These are phyloP conservation scores for Phyllostachys edulis DNA, from an alignment of 176 grass and related monocot species.

Conservation along the genomic window DNA sequence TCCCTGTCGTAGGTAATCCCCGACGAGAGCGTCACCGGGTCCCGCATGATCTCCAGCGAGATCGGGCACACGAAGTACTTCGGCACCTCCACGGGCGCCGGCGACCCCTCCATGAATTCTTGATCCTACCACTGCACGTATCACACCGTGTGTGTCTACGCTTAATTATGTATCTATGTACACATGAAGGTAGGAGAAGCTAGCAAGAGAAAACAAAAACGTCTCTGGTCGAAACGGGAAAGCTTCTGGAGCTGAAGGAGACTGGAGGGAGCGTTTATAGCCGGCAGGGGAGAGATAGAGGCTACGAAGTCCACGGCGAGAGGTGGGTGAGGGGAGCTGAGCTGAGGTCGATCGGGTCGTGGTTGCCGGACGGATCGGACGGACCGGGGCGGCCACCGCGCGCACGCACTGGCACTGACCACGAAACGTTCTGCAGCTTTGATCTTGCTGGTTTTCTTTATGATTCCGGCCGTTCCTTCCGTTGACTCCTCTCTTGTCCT, in stretches of 20 bases:
- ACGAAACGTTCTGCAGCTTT: constrained; percentile 41
- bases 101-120: constrained; percentile 20
- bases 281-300: too few relatives aligned
- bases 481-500: constrained; percentile 3
- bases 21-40: constrained; percentile 82
- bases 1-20: constrained; percentile 94
- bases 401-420: constrained; percentile 42
- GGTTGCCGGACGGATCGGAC: constrained; percentile 18
- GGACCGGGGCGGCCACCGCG: constrained; percentile 34
- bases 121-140: background rate
- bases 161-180: background rate
- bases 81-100: constrained; percentile 56
- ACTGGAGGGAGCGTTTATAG: constrained; percentile 2
- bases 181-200: constrained; percentile 10
- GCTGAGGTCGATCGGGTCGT: constrained; percentile 13
- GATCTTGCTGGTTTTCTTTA: background rate
- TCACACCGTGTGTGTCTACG: background rate
- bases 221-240: background rate
- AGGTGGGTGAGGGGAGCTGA: background rate
- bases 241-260: constrained; percentile 42
- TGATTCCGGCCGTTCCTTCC: background rate
- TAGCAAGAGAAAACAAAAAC: background rate
- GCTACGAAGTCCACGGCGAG: constrained; percentile 30
- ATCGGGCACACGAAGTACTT: constrained; percentile 84
- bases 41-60: constrained; percentile 78